Evolutionary conservation across 768 basidiomycete species (phyloP), one percentile per base, ranked within the genome.

Genomic region (Exsudoporus frostii): DNA sequence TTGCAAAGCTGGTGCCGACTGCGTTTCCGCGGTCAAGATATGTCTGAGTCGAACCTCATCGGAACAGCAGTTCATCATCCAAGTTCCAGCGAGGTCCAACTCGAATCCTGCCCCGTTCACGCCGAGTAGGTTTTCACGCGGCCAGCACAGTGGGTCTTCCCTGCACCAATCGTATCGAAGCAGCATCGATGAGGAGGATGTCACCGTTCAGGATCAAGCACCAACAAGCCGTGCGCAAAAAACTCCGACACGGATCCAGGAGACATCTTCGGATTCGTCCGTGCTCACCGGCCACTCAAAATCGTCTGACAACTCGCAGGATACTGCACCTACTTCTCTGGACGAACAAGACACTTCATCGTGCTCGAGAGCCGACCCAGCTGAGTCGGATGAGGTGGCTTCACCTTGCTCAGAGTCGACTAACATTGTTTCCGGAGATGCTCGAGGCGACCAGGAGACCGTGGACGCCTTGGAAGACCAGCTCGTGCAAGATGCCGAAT

Each of bases 1-100:
- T 6, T 75, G 95, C 53, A 89, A 92, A 65, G 85, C 90, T 25
- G 92, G 91, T 27, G 85, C 88, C 11, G 94, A 97, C 56, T 96
- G 93, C 68, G 86, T 92, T 38, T 80, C 85, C 8, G 83, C 90
- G 24, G 90, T 95, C 59, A 92, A 88, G 71, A 79, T 86, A 55
- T 94, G 91, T 65, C 71, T 95, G 50, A 83, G 78, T 65, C 79
- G 85, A 46, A 76, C 85, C 20, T 70, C 78, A 13, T 78, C 79
- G 38, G 85, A 86, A 61, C 76, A 78, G 36, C 79, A 84, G 10
- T 85, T 88, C 64, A 70, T 88, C 56, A 78, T 88, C 66, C 79
- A 84, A 58, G 71, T 87, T 25, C 87, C 86, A 17, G 71, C 69
- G 27, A 68, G 68, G 22, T 78, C 75, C 22, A 78, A 81, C 53